Evolutionary conservation across 345 rosid genomes (phyloP).

Genomic region (Gossypium herbaceum): DNA sequence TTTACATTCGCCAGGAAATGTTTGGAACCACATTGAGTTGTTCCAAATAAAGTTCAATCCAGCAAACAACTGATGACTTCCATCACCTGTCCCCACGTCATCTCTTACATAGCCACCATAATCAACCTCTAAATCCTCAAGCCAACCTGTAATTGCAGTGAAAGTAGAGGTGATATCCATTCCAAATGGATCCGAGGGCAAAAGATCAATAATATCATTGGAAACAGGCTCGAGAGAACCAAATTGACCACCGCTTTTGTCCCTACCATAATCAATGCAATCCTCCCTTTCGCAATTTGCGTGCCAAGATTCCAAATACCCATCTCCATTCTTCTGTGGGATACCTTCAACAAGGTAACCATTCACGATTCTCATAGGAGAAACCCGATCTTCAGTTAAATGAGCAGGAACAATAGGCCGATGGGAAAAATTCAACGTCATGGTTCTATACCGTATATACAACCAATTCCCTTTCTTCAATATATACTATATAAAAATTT

Average conservation of each 20-base stretch:
- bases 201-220: constrained; percentile 65
- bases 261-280: constrained; percentile 60
- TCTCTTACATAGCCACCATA: constrained; percentile 39
- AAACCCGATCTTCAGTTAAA: constrained; percentile 60
- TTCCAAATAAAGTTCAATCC: constrained; percentile 73
- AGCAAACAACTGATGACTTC: constrained; percentile 60
- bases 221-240: constrained; percentile 64
- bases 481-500: background rate
- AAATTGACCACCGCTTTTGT: constrained; percentile 31
- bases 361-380: constrained; percentile 63
- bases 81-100: constrained; percentile 37
- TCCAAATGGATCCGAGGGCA: constrained; percentile 72
- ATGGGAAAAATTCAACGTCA: constrained; percentile 89
- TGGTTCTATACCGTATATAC: constrained; percentile 24
- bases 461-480: constrained; percentile 17
- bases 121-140: constrained; percentile 75
- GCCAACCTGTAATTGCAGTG: constrained; percentile 78
- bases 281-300: constrained; percentile 40
- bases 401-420: constrained; percentile 56
- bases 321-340: constrained; percentile 40
- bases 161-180: constrained; percentile 80
- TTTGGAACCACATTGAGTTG: constrained; percentile 72
- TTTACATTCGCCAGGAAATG: constrained; percentile 38
- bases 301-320: constrained; percentile 34
- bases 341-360: constrained; percentile 55